Percentiles rank a stretch among this genome's conserved stretches.
Evolutionary conservation across 2,329 filamentous ascomycete genomes (phyloP).

Genomic region (Penicillium occitanis): DNA sequence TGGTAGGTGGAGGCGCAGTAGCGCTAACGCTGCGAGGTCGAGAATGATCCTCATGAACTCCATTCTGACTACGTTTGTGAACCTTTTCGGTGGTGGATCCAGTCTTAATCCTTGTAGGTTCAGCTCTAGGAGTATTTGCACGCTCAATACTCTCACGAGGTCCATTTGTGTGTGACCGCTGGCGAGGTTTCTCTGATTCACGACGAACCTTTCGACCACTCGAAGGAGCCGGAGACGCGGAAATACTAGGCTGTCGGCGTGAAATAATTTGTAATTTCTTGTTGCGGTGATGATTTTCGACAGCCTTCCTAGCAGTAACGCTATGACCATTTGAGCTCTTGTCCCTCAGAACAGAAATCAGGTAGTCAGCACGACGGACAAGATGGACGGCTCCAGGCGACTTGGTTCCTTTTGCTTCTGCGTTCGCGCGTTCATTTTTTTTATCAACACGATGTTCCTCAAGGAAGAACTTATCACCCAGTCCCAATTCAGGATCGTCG

Average conservation of each 20-base stretch:
- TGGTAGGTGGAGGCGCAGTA: slow-evolving; percentile 35
- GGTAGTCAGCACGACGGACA: slow-evolving; percentile 89
- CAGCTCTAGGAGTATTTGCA: slow-evolving; percentile 43
- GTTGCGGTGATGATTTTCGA: slow-evolving; percentile 92
- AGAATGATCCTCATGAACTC: slow-evolving; percentile 36
- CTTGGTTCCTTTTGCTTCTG: slow-evolving; percentile 60
- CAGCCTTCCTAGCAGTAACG: slow-evolving; percentile 66
- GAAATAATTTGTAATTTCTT: slow-evolving; percentile 60
- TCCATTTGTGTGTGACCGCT: slow-evolving; percentile 43
- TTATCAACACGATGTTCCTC: slow-evolving; percentile 98
- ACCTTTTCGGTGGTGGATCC: slow-evolving; percentile 35
- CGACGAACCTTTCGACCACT: slow-evolving; percentile 43
- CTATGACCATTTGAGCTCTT: slow-evolving; percentile 73
- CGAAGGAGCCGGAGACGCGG: slow-evolving; percentile 48
- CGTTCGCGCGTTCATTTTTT: slow-evolving; percentile 80
- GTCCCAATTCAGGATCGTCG: slow-evolving; percentile 81
- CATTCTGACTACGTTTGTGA: slow-evolving; percentile 36
- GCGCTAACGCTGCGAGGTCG: slow-evolving; percentile 41
- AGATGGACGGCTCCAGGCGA: slow-evolving; percentile 97
- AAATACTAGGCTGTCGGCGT: slow-evolving; percentile 40
- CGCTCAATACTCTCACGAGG: slow-evolving; percentile 46
- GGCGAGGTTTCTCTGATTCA: slow-evolving; percentile 43
- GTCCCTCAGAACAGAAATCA: slow-evolving; percentile 90
- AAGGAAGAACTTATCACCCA: slow-evolving; percentile 89
- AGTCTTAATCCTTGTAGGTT: slow-evolving; percentile 37